A percentile compares a stretch with the other conserved stretches of the same genome.
phyloP scores from a whole-genome alignment of 192 early-diverging fungal genomes.

The Kickxella alabastrina region DNA sequence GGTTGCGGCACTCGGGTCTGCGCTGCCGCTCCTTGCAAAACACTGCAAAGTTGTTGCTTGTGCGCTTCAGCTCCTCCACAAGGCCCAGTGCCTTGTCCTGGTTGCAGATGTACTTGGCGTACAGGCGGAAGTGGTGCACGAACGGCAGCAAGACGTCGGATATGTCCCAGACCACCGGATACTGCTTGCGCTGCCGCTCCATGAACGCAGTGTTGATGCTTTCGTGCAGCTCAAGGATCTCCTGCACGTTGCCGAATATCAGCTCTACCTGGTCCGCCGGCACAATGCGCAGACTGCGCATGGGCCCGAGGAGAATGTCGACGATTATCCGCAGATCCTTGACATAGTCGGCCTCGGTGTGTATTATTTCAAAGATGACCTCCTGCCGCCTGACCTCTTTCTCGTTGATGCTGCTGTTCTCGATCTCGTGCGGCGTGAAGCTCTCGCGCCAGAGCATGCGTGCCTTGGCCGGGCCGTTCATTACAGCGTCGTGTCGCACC shows the following conservation, averaged over 20 bases:
- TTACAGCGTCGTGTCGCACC: slow-evolving; percentile 15
- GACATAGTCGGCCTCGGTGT: slow-evolving; percentile 89
- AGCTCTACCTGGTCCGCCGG: slow-evolving; percentile 45
- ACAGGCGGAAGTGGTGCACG: slow-evolving; percentile 47
- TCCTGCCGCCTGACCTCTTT: slow-evolving; percentile 86
- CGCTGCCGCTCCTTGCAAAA: slow-evolving; percentile 52
- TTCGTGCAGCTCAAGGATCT: slow-evolving; percentile 54
- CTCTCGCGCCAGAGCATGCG: slow-evolving; percentile 56
- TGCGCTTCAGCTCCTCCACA: slow-evolving; percentile 42
- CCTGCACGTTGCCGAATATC: slow-evolving; percentile 52
- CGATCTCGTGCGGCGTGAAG: slow-evolving; percentile 55
- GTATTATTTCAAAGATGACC: slow-evolving; percentile 88
- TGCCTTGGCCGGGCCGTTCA: slow-evolving; percentile 38
- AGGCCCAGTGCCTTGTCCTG: slow-evolving; percentile 55
- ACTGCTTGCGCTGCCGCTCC: slow-evolving; percentile 56
- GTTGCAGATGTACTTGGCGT: slow-evolving; percentile 56
- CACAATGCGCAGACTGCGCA: slow-evolving; percentile 46
- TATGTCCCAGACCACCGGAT: slow-evolving; percentile 53
- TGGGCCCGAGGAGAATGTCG: slow-evolving; percentile 59
- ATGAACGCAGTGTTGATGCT: slow-evolving; percentile 51
- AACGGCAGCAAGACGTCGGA: slow-evolving; percentile 53
- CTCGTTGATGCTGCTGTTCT: slow-evolving; percentile 56
- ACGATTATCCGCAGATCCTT: slow-evolving; percentile 80
- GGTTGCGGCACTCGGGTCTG: slow-evolving; percentile 51
- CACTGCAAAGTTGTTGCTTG: slow-evolving; percentile 49